Evolutionary conservation across 2,329 filamentous ascomycete species (phyloP).

Genomic region (Scedosporium minutisporum): DNA sequence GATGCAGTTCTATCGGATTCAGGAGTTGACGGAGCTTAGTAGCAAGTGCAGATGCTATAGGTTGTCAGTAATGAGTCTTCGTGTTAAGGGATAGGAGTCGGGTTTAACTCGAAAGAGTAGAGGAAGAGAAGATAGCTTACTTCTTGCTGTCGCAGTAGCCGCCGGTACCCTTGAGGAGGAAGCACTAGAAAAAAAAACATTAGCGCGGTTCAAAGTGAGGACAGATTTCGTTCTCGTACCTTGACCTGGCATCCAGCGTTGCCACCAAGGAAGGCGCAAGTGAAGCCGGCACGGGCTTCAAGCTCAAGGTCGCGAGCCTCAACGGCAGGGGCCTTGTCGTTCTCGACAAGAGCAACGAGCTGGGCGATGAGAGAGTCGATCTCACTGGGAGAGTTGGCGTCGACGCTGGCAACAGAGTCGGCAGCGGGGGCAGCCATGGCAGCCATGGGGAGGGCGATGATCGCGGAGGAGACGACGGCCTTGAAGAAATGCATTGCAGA

Average conservation of each 20-base stretch:
- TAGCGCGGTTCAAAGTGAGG: neutral
- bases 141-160: neutral
- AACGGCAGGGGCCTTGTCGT: neutral
- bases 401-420: neutral
- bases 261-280: neutral
- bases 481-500: neutral
- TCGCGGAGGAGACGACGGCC: neutral
- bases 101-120: neutral
- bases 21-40: neutral
- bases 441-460: neutral
- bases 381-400: neutral
- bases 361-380: neutral
- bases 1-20: neutral
- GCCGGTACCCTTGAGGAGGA: neutral
- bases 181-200: neutral
- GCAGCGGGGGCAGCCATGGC: neutral
- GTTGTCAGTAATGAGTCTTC: neutral
- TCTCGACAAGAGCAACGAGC: neutral
- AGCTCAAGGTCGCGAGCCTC: neutral
- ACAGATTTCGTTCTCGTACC: neutral
- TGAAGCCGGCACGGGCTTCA: neutral
- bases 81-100: neutral
- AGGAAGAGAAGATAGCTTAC: neutral
- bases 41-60: neutral
- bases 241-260: neutral